A percentile compares a stretch with the other conserved stretches of the same genome.
phyloP scores from a whole-genome alignment of 495 filamentous ascomycete species.

The Podospora bellae-mahoneyi region DNA sequence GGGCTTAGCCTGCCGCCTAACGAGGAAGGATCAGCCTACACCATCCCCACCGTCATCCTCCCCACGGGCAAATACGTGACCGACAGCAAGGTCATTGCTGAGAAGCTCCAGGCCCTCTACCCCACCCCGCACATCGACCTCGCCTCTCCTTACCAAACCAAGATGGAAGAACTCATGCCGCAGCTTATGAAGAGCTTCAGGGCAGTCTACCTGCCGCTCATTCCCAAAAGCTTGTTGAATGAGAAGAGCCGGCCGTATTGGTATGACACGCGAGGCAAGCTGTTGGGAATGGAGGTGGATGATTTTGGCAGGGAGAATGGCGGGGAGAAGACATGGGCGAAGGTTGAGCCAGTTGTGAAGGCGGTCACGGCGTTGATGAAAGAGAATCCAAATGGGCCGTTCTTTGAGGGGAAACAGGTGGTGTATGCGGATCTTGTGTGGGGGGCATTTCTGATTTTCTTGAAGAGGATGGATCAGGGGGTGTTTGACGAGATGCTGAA shows the following conservation, averaged over 20 bases:
- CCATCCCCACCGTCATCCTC: slow-evolving; percentile 51
- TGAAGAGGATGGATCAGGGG: slow-evolving; percentile 31
- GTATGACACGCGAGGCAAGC: slow-evolving; percentile 35
- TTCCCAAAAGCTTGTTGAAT: slow-evolving; percentile 41
- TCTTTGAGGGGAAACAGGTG: slow-evolving; percentile 37
- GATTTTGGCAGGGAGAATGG: slow-evolving; percentile 38
- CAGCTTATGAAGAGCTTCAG: slow-evolving; percentile 21
- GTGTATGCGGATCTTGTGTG: slow-evolving; percentile 46
- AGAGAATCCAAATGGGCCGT: slow-evolving; percentile 49
- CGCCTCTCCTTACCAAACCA: slow-evolving; percentile 41
- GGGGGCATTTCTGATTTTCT: slow-evolving; percentile 38
- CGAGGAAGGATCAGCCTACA: slow-evolving; percentile 37
- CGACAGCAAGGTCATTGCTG: slow-evolving; percentile 54
- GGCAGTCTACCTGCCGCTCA: slow-evolving; percentile 33
- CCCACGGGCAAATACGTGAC: slow-evolving; percentile 54
- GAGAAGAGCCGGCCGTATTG: slow-evolving; percentile 45
- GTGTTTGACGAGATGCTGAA: slow-evolving; percentile 33
- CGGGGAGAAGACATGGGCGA: slow-evolving; percentile 38
- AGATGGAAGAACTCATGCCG: slow-evolving; percentile 28
- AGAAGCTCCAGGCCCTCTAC: slow-evolving; percentile 49
- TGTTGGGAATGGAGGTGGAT: slow-evolving; percentile 44
- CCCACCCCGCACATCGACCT: slow-evolving; percentile 53
- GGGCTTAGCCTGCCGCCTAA: slow-evolving; percentile 33
- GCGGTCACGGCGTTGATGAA: slow-evolving; percentile 47
- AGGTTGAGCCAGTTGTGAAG: slow-evolving; percentile 33